Base-by-base conservation (phyloP, 1,284 basidiomycete species). In the Rugosomyces carneus region DNA sequence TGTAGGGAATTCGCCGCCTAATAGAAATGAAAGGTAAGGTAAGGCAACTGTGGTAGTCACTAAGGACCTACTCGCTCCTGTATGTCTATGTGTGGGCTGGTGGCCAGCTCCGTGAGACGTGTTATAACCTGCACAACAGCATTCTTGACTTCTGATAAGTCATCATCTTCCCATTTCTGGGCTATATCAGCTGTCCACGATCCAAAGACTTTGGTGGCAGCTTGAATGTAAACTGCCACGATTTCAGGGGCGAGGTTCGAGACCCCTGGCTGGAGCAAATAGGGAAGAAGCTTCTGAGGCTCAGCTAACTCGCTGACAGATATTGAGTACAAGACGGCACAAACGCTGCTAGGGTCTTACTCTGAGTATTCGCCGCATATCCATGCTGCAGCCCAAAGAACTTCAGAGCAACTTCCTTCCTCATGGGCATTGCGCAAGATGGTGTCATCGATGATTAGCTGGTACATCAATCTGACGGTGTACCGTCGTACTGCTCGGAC, bases 311-410 rank as follows among this genome's bases (percentile, higher is more conserved):
- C 84, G 40, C 86, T 89, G 46, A 8, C 3, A 13, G 3, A 8
- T 31, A n/a, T 31, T 31, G 8, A 6, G 49, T 34, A 37, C 5
- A 32, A 8, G 29, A 40, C 3, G 48, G n/a, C n/a, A 44, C 21
- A 53, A 50, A 42, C 27, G 27, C 29, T 7, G 42, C 38, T 36
- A 40, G 24, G 21, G 42, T 48, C 66, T 56, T 47, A 74, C 85
- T 80, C 73, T 73, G 87, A 84, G 62, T 93, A 93, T 65, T 99
- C 96, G 20, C 94, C 94, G 55, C 89, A 92, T 53, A 97, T 89
- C 88, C 90, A 97, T 1, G 92, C 91, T 4, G 92, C 93, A 1
- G 93, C 94, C 73, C 88, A 90, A 1, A 97, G 68, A 6, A 95
- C 77, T 53, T 94, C 90, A 1, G 82, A 76, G 57, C 87, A 91